These are phyloP conservation scores for Pouteria campechiana DNA, from an alignment of 179 eudicot species.

Conservation along the genomic window DNA sequence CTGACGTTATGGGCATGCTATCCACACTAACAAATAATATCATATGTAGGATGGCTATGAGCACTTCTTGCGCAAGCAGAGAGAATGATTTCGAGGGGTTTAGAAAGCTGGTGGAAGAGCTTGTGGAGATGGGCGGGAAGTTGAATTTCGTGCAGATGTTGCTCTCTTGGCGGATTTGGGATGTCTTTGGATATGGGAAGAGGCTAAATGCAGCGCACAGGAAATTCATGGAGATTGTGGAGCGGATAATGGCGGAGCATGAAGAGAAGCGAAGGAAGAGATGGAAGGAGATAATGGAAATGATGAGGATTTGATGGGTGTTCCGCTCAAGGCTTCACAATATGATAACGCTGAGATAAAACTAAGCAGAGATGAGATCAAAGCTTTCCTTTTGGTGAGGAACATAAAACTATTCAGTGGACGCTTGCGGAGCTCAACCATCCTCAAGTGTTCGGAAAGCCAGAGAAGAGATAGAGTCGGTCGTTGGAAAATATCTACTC, in stretches of 20 bases:
- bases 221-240: constrained; percentile 13
- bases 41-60: constrained; percentile 22
- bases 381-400: constrained; percentile 20
- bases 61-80: constrained; percentile 8
- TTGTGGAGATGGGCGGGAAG: constrained; percentile 13
- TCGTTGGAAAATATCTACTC: constrained; percentile 14
- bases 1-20: constrained; percentile 10
- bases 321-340: constrained; percentile 9
- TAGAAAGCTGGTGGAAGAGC: constrained; percentile 11
- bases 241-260: constrained; percentile 16
- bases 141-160: constrained; percentile 14
- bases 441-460: constrained; percentile 16
- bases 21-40: constrained; percentile 17
- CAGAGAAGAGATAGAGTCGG: constrained; percentile 14
- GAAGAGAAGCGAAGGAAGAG: not conserved
- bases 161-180: constrained; percentile 11
- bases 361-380: constrained; percentile 17
- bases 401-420: constrained; percentile 10
- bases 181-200: constrained; percentile 14
- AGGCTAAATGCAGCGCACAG: not conserved
- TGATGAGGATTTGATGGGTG: constrained; percentile 21
- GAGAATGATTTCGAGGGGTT: constrained; percentile 14
- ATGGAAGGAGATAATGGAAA: not conserved
- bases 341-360: constrained; percentile 15
- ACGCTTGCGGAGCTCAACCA: constrained; percentile 28